Conservation (phyloP, 495 filamentous ascomycete genomes). For the Neurospora tetrasperma region DNA sequence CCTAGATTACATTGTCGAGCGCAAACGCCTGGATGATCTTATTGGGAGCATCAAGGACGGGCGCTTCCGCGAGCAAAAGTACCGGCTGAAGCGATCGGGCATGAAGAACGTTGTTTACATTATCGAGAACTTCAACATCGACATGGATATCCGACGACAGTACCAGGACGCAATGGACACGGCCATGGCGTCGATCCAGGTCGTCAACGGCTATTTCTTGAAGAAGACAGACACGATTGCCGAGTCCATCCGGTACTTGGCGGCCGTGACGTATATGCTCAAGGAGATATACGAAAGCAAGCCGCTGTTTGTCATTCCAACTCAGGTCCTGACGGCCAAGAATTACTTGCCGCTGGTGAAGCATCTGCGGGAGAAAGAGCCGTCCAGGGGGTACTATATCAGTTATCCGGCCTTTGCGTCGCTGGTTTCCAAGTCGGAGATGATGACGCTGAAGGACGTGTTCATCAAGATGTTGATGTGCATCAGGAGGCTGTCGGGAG, state of each 20-base stretch:
- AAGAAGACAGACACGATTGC: conserved; percentile 69
- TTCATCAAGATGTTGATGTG: conserved; percentile 87
- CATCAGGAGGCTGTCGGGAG: conserved; percentile 62
- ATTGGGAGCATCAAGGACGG: conserved; percentile 73
- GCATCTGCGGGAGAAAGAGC: conserved; percentile 39
- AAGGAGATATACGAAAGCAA: conserved; percentile 52
- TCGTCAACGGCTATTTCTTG: conserved; percentile 73
- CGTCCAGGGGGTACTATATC: conserved; percentile 48
- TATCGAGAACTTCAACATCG: conserved; percentile 61
- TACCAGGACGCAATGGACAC: conserved; percentile 59
- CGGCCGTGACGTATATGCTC: conserved; percentile 61
- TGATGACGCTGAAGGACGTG: conserved; percentile 61
- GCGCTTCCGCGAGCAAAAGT: conserved; percentile 80
- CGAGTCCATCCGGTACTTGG: conserved; percentile 70
- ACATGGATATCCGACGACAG: conserved; percentile 33
- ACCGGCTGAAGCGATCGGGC: conserved; percentile 60
- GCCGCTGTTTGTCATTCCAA: conserved; percentile 51
- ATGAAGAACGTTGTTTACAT: conserved; percentile 70
- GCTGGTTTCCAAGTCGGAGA: conserved; percentile 63
- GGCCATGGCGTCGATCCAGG: conserved; percentile 70
- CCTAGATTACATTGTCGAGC: conserved; percentile 73
- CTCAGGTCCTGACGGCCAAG: conserved; percentile 50
- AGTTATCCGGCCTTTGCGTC: conserved; percentile 63
- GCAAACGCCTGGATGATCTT: conserved; percentile 75
- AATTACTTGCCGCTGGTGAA: conserved; percentile 61